Evolutionary conservation across 2,329 filamentous ascomycete genomes (phyloP).

Genomic region (Drechslerella coelobrocha): DNA sequence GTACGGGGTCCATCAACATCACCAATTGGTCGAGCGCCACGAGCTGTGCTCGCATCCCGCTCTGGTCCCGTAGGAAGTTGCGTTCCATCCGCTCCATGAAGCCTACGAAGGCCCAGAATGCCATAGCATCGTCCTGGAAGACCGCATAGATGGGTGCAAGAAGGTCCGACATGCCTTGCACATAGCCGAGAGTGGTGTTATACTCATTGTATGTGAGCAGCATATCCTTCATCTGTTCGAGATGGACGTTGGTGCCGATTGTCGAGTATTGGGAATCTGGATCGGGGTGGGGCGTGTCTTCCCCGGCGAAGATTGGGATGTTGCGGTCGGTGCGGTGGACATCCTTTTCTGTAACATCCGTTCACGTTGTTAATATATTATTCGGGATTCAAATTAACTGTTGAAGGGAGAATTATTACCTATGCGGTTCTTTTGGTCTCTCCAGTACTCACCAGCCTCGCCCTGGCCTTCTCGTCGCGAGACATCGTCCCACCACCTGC

Average conservation of each 20-base stretch:
- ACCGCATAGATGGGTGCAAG: slow-evolving; percentile 95
- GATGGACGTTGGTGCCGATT: slow-evolving; percentile 90
- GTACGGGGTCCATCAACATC: slow-evolving; percentile 92
- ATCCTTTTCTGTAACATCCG: slow-evolving; percentile 78
- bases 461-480: slow-evolving; percentile 67
- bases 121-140: slow-evolving; percentile 93
- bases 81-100: slow-evolving; percentile 99
- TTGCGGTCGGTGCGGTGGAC: slow-evolving; percentile 95
- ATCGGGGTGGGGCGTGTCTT: slow-evolving; percentile 95
- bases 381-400: slow-evolving; percentile 1
- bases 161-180: slow-evolving; percentile 98
- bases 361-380: slow-evolving; percentile 13
- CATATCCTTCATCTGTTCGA: slow-evolving; percentile 99
- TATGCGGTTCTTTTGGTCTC: slow-evolving; percentile 89
- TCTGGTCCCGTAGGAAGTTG: slow-evolving; percentile 94
- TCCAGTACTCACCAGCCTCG: slow-evolving; percentile 93
- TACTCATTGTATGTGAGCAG: slow-evolving; percentile 98
- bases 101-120: slow-evolving; percentile 93
- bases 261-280: slow-evolving; percentile 94
- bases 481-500: slow-evolving; percentile 95
- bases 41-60: slow-evolving; percentile 92
- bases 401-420: slow-evolving; percentile 66
- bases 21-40: slow-evolving; percentile 91
- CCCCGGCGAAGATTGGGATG: slow-evolving; percentile 92
- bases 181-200: slow-evolving; percentile 92